Conservation (phyloP, 1,284 basidiomycete species). For the Cryptococcus sp. region DNA sequence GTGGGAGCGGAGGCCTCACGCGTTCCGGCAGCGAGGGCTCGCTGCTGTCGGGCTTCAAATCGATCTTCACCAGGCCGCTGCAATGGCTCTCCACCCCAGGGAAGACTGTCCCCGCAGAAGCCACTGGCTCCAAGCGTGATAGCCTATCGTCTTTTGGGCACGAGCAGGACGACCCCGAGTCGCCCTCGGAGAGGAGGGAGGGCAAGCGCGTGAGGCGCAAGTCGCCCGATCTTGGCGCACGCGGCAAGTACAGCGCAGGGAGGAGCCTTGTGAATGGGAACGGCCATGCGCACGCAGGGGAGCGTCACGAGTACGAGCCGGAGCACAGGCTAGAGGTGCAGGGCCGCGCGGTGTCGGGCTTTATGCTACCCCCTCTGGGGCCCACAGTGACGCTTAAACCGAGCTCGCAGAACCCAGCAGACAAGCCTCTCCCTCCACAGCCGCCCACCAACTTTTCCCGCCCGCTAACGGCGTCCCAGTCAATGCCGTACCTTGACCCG, state of each 20-base stretch:
- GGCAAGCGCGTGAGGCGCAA: slow-evolving; percentile 23
- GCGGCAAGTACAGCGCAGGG: not conserved
- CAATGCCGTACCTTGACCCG: slow-evolving; percentile 43
- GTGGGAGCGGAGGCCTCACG: slow-evolving; percentile 1
- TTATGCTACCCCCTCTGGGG: slow-evolving; percentile 37
- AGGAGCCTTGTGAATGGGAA: not conserved
- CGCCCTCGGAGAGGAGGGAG: slow-evolving; percentile 25
- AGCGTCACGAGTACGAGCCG: slow-evolving; percentile 21
- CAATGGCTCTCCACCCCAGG: slow-evolving; percentile 37
- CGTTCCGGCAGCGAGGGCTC: slow-evolving; percentile 28
- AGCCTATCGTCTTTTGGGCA: slow-evolving; percentile 21
- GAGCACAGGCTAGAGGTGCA: slow-evolving; percentile 11
- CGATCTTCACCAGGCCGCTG: slow-evolving; percentile 34
- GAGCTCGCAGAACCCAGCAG: slow-evolving; percentile 12
- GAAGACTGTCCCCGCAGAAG: slow-evolving; percentile 1
- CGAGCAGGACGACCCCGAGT: slow-evolving; percentile 34
- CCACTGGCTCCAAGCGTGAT: slow-evolving; percentile 22
- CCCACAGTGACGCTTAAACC: slow-evolving; percentile 29
- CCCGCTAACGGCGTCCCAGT: slow-evolving; percentile 26
- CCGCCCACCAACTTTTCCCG: slow-evolving; percentile 27
- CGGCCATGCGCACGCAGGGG: not conserved
- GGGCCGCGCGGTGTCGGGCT: slow-evolving; percentile 28
- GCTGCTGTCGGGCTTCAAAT: slow-evolving; percentile 32
- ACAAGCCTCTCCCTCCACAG: slow-evolving; percentile 2
- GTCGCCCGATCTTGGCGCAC: slow-evolving; percentile 10